These are phyloP conservation scores for Saccharomycopsis hybrid DNA, from an alignment of 1,139 yeast genomes.

Conservation along the genomic window DNA sequence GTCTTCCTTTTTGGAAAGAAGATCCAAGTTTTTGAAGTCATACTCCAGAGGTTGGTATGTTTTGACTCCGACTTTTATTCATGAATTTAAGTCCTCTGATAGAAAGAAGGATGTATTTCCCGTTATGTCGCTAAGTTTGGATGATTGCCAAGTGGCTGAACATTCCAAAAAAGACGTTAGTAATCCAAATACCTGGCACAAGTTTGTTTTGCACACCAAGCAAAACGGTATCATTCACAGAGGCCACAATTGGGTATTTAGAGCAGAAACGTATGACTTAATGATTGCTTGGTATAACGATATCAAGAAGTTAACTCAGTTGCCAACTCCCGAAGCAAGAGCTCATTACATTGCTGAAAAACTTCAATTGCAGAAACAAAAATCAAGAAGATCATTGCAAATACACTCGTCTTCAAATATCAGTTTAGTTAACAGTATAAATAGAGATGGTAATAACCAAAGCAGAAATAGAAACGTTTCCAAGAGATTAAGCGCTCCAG, in stretches of 20 bases:
- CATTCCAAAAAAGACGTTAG: slow-evolving; percentile 69
- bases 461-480: slow-evolving; percentile 2
- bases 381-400: slow-evolving; percentile 13
- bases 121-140: slow-evolving; percentile 75
- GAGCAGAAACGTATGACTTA: slow-evolving; percentile 69
- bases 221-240: slow-evolving; percentile 63
- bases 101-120: slow-evolving; percentile 82
- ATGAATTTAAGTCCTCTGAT: slow-evolving; percentile 83
- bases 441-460: neutral
- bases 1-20: slow-evolving; percentile 78
- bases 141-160: slow-evolving; percentile 75
- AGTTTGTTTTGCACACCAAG: slow-evolving; percentile 74
- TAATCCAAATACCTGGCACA: slow-evolving; percentile 53
- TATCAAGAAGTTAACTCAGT: slow-evolving; percentile 54
- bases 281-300: slow-evolving; percentile 86
- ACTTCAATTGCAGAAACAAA: slow-evolving; percentile 20
- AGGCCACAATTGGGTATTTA: slow-evolving; percentile 89
- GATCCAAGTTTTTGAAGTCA: slow-evolving; percentile 84
- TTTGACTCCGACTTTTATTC: slow-evolving; percentile 78
- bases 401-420: slow-evolving; percentile 6
- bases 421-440: slow-evolving; percentile 1
- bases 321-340: slow-evolving; percentile 52
- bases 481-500: slow-evolving; percentile 18
- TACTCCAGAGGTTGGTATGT: slow-evolving; percentile 91
- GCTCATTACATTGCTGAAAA: slow-evolving; percentile 33